These are phyloP conservation scores for Helotiales sp. DNA, from an alignment of 2,329 filamentous ascomycete species.

Conservation along the genomic window DNA sequence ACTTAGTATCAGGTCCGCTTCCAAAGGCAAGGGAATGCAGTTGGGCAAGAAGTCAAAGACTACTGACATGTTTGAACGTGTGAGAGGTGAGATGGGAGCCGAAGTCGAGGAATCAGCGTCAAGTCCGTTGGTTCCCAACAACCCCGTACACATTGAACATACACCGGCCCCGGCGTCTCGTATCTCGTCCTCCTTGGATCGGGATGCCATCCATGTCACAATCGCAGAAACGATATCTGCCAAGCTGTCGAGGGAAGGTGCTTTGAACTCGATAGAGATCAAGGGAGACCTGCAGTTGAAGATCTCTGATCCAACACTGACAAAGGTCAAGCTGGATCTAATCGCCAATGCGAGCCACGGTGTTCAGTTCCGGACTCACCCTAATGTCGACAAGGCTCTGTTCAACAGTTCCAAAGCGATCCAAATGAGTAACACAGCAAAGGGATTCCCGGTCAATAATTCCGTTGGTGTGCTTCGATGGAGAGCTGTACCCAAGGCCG, in stretches of 20 bases:
- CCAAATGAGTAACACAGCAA: constrained; percentile 85
- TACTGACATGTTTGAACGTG: constrained; percentile 95
- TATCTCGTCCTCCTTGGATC: constrained; percentile 71
- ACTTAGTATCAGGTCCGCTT: constrained; percentile 57
- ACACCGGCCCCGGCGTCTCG: constrained; percentile 55
- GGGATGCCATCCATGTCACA: constrained; percentile 85
- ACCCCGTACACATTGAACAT: constrained; percentile 56
- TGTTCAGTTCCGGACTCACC: constrained; percentile 92
- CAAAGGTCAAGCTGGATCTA: constrained; percentile 88
- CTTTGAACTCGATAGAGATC: constrained; percentile 83
- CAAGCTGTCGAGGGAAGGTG: constrained; percentile 85
- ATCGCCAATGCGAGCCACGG: constrained; percentile 77
- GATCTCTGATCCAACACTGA: constrained; percentile 85
- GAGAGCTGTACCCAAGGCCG: constrained; percentile 81
- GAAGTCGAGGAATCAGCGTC: constrained; percentile 73
- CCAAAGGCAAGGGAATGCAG: constrained; percentile 98
- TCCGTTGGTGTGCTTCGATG: constrained; percentile 91
- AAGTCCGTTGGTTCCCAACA: constrained; percentile 67
- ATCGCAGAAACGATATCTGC: constrained; percentile 90
- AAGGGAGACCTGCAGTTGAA: constrained; percentile 92
- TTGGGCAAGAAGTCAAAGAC: constrained; percentile 98
- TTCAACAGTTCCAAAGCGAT: constrained; percentile 85
- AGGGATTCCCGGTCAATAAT: constrained; percentile 94
- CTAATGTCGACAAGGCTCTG: constrained; percentile 88
- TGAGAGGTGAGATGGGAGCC: constrained; percentile 87